These are phyloP conservation scores for Colletotrichum chrysophilum DNA, from an alignment of 2,329 filamentous ascomycete species.

Conservation along the genomic window DNA sequence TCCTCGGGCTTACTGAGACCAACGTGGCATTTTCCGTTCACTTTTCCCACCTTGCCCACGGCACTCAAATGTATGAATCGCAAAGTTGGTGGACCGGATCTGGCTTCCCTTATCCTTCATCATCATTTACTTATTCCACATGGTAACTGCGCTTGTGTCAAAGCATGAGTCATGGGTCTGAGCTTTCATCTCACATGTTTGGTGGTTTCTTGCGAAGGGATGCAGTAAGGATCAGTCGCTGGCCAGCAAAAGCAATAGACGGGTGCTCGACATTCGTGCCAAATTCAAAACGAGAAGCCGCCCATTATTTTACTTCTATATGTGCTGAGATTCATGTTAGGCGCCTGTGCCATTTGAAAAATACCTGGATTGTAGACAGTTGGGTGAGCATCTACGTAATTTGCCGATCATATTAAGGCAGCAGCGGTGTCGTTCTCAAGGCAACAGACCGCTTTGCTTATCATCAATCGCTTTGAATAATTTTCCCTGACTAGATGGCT, in stretches of 20 bases:
- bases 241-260: neutral
- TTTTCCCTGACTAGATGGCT: neutral
- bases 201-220: neutral
- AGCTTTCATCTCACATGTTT: accelerated
- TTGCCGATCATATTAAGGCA: neutral
- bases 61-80: neutral
- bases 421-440: neutral
- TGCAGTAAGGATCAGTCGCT: accelerated
- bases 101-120: neutral
- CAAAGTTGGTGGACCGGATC: neutral
- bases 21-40: too few species aligned
- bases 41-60: neutral
- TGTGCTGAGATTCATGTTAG: neutral
- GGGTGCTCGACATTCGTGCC: too few species aligned
- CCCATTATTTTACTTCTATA: neutral
- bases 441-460: neutral
- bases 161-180: neutral
- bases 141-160: accelerated
- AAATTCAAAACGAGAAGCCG: too few species aligned
- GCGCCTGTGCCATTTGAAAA: neutral
- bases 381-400: neutral
- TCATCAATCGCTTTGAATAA: neutral
- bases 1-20: too few species aligned
- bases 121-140: neutral
- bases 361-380: neutral